Evolutionary conservation across 306 rosid species (phyloP).

Genomic region (Pyrus communis): DNA sequence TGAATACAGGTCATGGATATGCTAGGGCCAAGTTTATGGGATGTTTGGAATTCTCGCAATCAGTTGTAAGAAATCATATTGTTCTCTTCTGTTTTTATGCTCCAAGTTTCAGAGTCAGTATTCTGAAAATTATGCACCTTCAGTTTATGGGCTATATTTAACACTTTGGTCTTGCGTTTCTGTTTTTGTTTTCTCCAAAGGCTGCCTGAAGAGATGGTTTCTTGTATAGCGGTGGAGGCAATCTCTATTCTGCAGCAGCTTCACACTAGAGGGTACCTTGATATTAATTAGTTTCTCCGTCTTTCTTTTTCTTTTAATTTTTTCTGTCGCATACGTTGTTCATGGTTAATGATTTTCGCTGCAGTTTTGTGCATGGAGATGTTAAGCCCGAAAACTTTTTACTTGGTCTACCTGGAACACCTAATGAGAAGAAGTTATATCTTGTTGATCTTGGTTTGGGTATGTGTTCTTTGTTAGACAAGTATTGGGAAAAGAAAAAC

Average conservation of each 20-base stretch:
- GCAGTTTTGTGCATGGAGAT: constrained; percentile 37
- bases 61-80: constrained; percentile 27
- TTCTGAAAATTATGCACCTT: background rate
- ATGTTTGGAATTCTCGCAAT: constrained; percentile 32
- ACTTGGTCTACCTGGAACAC: constrained; percentile 28
- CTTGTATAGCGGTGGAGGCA: constrained; percentile 39
- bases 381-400: constrained; percentile 36
- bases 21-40: constrained; percentile 37
- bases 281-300: background rate
- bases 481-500: background rate
- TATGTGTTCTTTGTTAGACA: background rate
- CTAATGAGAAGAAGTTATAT: constrained; percentile 28
- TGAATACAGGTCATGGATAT: constrained; percentile 33
- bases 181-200: constrained; percentile 5
- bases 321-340: background rate
- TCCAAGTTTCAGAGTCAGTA: background rate
- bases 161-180: background rate
- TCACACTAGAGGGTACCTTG: constrained; percentile 23
- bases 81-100: background rate
- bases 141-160: background rate
- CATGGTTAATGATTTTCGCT: background rate
- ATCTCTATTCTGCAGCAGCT: constrained; percentile 32
- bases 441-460: constrained; percentile 39
- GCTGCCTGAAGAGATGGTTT: constrained; percentile 33
- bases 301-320: background rate